A percentile compares a stretch with the other conserved stretches of the same genome.
Conservation (phyloP, 176 grass and related monocot genomes). For the Calamus simplicifolius region DNA sequence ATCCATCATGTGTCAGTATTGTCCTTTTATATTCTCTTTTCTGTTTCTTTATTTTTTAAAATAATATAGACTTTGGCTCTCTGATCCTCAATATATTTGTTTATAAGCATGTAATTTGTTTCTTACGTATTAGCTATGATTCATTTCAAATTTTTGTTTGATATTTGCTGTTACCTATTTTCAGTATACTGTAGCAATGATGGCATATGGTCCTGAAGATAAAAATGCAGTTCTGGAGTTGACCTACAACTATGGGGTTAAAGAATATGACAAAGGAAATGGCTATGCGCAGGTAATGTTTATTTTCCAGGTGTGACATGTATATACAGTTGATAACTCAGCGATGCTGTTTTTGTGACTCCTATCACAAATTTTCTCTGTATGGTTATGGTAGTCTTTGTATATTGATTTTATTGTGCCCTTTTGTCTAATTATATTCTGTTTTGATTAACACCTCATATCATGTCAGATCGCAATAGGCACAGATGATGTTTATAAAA, state of each 20-base stretch:
- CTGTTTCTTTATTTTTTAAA: too few relatives aligned
- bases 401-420: too few relatives aligned
- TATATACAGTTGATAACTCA: not conserved
- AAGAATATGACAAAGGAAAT: constrained; percentile 84
- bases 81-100: too few relatives aligned
- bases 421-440: too few relatives aligned
- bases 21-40: too few relatives aligned
- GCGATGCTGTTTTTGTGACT: not conserved
- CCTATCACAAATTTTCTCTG: not conserved
- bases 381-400: too few relatives aligned
- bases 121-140: too few relatives aligned
- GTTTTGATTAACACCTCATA: too few relatives aligned
- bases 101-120: too few relatives aligned
- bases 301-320: not conserved
- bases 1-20: too few relatives aligned
- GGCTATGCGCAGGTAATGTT: constrained; percentile 88
- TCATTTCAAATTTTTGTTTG: not conserved
- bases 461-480: constrained; percentile 70
- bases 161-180: not conserved
- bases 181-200: constrained; percentile 90
- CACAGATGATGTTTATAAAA: constrained; percentile 99
- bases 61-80: too few relatives aligned
- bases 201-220: constrained; percentile 99
- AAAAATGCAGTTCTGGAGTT: constrained; percentile 89
- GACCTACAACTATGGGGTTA: constrained; percentile 89